Evolutionary conservation across 345 rosid species (phyloP).

Genomic region (Gossypioides kirkii): DNA sequence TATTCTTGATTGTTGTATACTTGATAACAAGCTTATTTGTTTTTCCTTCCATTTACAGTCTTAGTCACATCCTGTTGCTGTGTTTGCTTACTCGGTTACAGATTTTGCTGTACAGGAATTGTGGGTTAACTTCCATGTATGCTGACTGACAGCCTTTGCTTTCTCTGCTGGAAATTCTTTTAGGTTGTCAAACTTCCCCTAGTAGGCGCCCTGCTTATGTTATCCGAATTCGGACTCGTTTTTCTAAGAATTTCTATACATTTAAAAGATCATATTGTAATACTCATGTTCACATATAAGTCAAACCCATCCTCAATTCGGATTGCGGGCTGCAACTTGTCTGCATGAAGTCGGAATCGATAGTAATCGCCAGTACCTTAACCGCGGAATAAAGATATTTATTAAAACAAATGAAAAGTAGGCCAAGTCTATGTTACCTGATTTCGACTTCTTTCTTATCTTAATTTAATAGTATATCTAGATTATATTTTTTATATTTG

Average conservation of each 20-base stretch:
- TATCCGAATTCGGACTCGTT: not conserved
- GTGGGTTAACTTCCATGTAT: not conserved
- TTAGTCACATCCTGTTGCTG: not conserved
- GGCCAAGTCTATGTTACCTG: not conserved
- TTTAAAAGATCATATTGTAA: not conserved
- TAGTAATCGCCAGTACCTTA: no score
- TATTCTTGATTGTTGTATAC: not conserved
- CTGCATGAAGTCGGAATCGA: no score
- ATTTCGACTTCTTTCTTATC: no score
- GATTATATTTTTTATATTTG: no score
- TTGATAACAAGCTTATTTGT: not conserved
- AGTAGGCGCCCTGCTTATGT: not conserved
- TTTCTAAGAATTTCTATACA: not conserved
- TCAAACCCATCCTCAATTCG: no score
- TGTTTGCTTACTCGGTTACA: not conserved
- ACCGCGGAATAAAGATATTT: no score
- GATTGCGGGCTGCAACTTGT: no score
- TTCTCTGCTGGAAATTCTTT: conserved; percentile 5
- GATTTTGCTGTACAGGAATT: not conserved
- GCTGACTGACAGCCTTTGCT: not conserved
- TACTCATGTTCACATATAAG: not conserved
- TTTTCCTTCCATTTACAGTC: not conserved
- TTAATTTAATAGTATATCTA: no score
- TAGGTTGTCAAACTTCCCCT: not conserved
- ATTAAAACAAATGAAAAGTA: not conserved